These are phyloP conservation scores for Eugenia klotzschiana DNA, from an alignment of 441 rosid species.

Conservation along the genomic window DNA sequence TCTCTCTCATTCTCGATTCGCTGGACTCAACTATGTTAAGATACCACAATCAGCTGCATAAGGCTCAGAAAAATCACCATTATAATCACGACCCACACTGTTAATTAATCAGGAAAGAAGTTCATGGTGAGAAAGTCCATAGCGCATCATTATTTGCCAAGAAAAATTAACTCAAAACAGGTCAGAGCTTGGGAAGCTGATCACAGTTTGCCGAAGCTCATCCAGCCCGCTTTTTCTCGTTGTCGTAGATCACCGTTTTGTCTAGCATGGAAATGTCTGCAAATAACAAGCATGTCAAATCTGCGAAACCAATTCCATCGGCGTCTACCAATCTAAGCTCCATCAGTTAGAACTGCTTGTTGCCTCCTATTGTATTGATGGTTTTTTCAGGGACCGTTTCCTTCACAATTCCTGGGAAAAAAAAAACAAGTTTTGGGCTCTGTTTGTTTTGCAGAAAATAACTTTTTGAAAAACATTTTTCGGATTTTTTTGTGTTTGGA, in stretches of 20 bases:
- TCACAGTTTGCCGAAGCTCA: slow-evolving; percentile 30
- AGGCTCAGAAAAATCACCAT: slow-evolving; percentile 21
- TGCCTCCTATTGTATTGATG: slow-evolving; percentile 2
- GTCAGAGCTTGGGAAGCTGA: slow-evolving; percentile 38
- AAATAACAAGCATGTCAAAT: not conserved
- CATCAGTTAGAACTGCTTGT: not conserved
- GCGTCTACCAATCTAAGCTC: not conserved
- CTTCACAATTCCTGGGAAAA: slow-evolving; percentile 27
- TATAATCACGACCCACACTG: slow-evolving; percentile 29
- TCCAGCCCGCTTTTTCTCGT: slow-evolving; percentile 39
- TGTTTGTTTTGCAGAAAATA: too few species aligned
- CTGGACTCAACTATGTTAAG: not conserved
- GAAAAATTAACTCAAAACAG: slow-evolving; percentile 8
- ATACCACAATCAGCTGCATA: slow-evolving; percentile 24
- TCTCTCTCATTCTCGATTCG: not conserved
- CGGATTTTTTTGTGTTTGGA: too few species aligned
- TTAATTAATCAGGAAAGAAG: slow-evolving; percentile 8
- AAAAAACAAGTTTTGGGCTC: too few species aligned
- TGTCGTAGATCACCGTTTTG: slow-evolving; percentile 37
- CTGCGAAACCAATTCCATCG: not conserved
- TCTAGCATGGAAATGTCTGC: slow-evolving; percentile 40
- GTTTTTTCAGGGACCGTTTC: too few species aligned
- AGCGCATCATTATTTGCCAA: not conserved
- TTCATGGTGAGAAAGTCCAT: slow-evolving; percentile 4
- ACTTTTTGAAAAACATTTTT: too few species aligned